These are phyloP conservation scores for Penicillium lagena DNA, from an alignment of 495 filamentous ascomycete species.

Conservation along the genomic window DNA sequence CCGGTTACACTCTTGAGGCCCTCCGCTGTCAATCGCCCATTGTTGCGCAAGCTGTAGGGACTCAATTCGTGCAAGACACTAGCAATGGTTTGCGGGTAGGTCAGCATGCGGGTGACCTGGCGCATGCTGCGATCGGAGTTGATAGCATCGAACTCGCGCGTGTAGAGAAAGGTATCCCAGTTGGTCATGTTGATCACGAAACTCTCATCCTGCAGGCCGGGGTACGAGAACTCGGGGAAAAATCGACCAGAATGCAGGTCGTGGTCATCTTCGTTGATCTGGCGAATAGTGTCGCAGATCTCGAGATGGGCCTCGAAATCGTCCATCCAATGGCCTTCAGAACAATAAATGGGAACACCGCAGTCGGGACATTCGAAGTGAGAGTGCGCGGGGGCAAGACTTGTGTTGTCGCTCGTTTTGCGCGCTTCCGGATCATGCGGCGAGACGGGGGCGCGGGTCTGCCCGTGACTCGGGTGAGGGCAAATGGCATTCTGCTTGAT, in stretches of 20 bases:
- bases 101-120: constrained; percentile 86
- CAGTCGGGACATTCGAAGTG: constrained; percentile 95
- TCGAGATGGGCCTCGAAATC: constrained; percentile 89
- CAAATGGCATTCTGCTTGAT: constrained; percentile 90
- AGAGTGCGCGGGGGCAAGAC: constrained; percentile 65
- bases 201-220: constrained; percentile 82
- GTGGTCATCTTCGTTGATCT: constrained; percentile 98
- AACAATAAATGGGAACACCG: constrained; percentile 89
- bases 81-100: constrained; percentile 85
- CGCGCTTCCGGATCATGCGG: constrained; percentile 57
- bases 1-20: constrained; percentile 89
- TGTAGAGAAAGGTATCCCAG: constrained; percentile 95
- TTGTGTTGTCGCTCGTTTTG: constrained; percentile 36
- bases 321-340: constrained; percentile 86
- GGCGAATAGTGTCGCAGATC: constrained; percentile 81
- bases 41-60: constrained; percentile 72
- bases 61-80: constrained; percentile 91
- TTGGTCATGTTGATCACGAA: constrained; percentile 94
- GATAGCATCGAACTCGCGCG: constrained; percentile 79
- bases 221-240: constrained; percentile 92
- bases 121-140: constrained; percentile 80
- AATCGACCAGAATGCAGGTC: constrained; percentile 83
- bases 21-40: constrained; percentile 71
- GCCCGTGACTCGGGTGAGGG: constrained; percentile 77
- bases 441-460: constrained; percentile 52